A percentile compares a stretch with the other conserved stretches of the same genome.
Conservation (phyloP, 2,329 filamentous ascomycete species). For the Hawksworthiomyces lignivorus region DNA sequence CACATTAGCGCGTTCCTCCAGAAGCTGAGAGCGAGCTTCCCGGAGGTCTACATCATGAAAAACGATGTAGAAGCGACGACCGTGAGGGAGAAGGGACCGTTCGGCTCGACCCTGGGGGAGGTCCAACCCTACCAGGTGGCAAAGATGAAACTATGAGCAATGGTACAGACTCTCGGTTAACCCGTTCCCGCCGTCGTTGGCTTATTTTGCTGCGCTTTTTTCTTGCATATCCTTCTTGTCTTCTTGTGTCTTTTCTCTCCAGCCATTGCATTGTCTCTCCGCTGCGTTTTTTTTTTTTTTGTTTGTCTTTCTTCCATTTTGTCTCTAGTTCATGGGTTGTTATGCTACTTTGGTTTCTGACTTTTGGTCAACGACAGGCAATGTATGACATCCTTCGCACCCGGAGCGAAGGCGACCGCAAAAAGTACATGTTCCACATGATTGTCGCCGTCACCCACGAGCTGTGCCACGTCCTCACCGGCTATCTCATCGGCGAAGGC, state of each 20-base stretch:
- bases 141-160: background rate
- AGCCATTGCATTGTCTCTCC: background rate
- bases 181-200: too few species aligned
- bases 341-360: background rate
- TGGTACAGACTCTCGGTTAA: background rate
- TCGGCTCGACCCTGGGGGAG: background rate
- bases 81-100: background rate
- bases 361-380: background rate
- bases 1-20: background rate
- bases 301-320: background rate
- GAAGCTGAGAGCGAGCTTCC: background rate
- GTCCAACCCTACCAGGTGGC: background rate
- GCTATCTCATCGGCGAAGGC: background rate
- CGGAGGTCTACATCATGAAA: conserved; percentile 1
- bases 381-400: background rate
- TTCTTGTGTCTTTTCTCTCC: background rate
- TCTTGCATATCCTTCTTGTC: background rate
- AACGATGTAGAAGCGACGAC: background rate
- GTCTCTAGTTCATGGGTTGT: background rate
- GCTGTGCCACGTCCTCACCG: background rate
- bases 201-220: background rate
- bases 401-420: background rate
- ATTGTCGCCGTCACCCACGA: background rate
- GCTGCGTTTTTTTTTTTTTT: background rate
- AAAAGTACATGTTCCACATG: conserved; percentile 2